Base-by-base conservation (phyloP, 2,329 filamentous ascomycete genomes). In the Fusarium sp. region DNA sequence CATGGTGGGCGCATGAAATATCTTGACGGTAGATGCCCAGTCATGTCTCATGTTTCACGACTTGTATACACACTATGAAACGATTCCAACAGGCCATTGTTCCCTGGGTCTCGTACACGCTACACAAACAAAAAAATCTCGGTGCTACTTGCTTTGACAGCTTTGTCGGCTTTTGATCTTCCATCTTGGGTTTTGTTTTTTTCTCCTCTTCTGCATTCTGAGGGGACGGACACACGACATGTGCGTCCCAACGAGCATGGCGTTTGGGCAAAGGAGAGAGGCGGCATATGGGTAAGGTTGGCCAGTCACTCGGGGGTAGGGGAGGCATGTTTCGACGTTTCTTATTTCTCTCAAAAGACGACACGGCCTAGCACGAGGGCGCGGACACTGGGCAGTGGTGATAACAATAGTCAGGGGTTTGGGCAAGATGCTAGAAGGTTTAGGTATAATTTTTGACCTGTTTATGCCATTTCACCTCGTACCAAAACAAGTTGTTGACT, bases 1-100 rank as follows among this genome's bases (percentile, higher is more conserved):
- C 62, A 89, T 89, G 85, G 87, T 89, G 66, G 87, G 87, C 69
- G 88, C 86, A 79, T 91, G 85, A 85, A 41, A 52, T 38, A 39
- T 52, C 49, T 28, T 28, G 66, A 58, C 52, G 68, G 62, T 52
- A 72, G 52, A 68, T 51, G 49, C 44, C 55, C 41, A 48, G 51
- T 66, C 52, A 55, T 51, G 51, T 52, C 62, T 73, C 54, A 61
- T 51, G 51, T 60, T 69, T 60, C 52, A 62, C 75, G 72, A 66
- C 74, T 77, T 80, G 76, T 80, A 69, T 41, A 79, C 76, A 80
- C 68, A 73, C 65, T 77, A 77, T 74, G 70, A 76, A 73, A 79
- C 70, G 78, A 81, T 78, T 79, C 67, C 42, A 70, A 68, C 69
- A 77, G 74, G 63, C 60, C 66, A 49, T 47, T 52, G 51, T 66